Percentiles rank a stretch among this genome's conserved stretches.
phyloP scores from a whole-genome alignment of 139 green algal species.

The Penium margaritaceum region DNA sequence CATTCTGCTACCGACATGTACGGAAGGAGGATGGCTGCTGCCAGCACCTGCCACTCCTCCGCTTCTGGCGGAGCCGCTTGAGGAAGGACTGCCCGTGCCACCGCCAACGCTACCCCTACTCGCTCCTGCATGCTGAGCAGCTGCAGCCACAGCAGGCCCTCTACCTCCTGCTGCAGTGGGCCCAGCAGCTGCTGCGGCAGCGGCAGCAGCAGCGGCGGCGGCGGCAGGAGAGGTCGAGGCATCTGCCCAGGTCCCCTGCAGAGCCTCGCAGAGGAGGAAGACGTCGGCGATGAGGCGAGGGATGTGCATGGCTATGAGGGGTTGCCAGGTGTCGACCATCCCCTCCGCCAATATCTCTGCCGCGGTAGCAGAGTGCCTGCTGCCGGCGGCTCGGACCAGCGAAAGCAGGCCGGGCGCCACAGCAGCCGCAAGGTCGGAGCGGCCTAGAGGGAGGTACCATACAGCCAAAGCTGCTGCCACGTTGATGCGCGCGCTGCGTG shows the following conservation, averaged over 20 bases:
- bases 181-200: too few species aligned
- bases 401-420: constrained; percentile 16
- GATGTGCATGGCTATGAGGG: constrained; percentile 27
- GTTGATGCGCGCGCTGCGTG: constrained; percentile 1
- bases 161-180: too few species aligned
- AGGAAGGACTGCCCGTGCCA: too few species aligned
- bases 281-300: constrained; percentile 30
- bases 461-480: constrained; percentile 27
- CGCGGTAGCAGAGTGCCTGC: constrained; percentile 24
- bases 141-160: too few species aligned
- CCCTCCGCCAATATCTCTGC: constrained; percentile 40
- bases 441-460: constrained; percentile 29
- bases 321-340: constrained; percentile 41
- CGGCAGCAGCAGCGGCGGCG: too few species aligned
- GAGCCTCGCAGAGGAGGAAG: constrained; percentile 22
- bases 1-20: too few species aligned
- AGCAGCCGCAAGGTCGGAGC: constrained; percentile 17
- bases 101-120: too few species aligned
- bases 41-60: too few species aligned
- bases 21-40: too few species aligned
- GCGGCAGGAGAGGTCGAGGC: too few species aligned
- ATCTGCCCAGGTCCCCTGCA: not conserved
- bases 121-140: too few species aligned
- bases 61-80: too few species aligned
- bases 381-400: constrained; percentile 23